phyloP scores from a whole-genome alignment of 2,329 filamentous ascomycete species.

The Aspergillus clavatus region DNA sequence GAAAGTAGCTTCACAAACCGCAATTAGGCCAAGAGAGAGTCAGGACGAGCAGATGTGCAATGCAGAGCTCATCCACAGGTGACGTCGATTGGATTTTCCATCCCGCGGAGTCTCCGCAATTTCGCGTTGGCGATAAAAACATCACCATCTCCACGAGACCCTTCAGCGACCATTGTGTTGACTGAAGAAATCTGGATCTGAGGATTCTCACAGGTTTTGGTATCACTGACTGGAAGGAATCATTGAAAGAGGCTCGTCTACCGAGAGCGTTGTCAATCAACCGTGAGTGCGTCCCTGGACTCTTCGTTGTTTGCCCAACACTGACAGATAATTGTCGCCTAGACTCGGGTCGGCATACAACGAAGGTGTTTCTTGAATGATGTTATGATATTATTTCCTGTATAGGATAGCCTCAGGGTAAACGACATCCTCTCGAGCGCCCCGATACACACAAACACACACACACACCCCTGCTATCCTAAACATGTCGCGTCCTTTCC shows the following conservation, averaged over 20 bases:
- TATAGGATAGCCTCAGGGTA: background rate
- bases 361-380: background rate
- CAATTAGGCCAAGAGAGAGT: background rate
- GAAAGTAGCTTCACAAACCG: background rate
- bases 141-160: too few species aligned
- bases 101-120: background rate
- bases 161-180: background rate
- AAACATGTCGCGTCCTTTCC: constrained; percentile 53
- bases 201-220: background rate
- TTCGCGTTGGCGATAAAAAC: background rate
- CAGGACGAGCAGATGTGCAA: background rate
- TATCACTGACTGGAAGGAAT: background rate
- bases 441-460: background rate
- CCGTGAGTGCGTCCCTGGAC: background rate
- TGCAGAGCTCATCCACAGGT: constrained; percentile 1
- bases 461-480: too few species aligned
- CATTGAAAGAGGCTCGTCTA: background rate
- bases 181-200: background rate
- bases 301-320: background rate
- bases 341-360: background rate
- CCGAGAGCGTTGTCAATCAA: background rate
- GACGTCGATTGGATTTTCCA: constrained; percentile 22
- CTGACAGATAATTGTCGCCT: background rate
- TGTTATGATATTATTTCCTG: background rate
- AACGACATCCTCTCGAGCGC: background rate